These are phyloP conservation scores for Galerina marginata DNA, from an alignment of 768 basidiomycete genomes.

Conservation along the genomic window DNA sequence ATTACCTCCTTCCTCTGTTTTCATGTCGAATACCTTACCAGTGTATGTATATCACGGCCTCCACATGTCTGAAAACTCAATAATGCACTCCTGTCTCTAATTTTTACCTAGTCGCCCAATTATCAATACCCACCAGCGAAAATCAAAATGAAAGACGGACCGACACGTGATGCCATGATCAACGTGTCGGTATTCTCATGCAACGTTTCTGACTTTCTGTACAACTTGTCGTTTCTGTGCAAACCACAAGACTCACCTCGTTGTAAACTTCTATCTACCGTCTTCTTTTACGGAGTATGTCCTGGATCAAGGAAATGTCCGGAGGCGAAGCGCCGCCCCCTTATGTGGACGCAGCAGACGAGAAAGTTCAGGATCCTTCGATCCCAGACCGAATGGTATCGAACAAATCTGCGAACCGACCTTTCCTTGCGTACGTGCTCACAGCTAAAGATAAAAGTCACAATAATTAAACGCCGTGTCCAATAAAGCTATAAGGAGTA, in stretches of 20 bases:
- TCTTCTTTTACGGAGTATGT: conserved; percentile 48
- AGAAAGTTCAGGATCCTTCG: conserved; percentile 65
- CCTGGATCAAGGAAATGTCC: conserved; percentile 62
- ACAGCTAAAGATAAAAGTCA: not conserved
- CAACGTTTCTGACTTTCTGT: not conserved
- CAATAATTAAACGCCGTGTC: conserved; percentile 15
- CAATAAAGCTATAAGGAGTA: conserved; percentile 67
- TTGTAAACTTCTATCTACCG: not conserved
- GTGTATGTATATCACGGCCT: conserved; percentile 30
- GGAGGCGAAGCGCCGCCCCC: conserved; percentile 43
- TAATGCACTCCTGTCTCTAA: conserved; percentile 16
- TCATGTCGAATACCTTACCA: conserved; percentile 23
- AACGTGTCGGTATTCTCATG: conserved; percentile 3
- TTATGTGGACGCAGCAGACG: conserved; percentile 44
- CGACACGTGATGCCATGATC: not conserved
- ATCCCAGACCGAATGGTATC: conserved; percentile 75
- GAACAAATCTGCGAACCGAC: conserved; percentile 82
- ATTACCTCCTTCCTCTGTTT: conserved; percentile 23
- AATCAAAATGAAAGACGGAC: too few relatives aligned
- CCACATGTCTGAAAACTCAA: conserved; percentile 15
- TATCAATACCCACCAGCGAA: too few relatives aligned
- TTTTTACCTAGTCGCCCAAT: too few relatives aligned
- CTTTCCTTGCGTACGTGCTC: conserved; percentile 72
- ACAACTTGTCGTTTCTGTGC: not conserved
- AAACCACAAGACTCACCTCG: conserved; percentile 5